phyloP scores from a whole-genome alignment of 139 green algal species.

The Picochlorum costavermella region DNA sequence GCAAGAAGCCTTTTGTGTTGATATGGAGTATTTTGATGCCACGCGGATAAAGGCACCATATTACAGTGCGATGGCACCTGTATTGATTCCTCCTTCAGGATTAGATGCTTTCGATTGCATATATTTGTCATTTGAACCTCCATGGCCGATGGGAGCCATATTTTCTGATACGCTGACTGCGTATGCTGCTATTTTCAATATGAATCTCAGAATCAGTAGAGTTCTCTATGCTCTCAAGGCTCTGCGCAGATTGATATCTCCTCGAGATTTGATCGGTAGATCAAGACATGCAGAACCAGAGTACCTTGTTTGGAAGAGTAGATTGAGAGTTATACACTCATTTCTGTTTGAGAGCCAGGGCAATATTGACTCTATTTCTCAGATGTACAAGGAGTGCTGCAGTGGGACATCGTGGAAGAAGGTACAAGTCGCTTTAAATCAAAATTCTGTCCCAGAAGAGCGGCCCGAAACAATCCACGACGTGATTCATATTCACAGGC shows the following conservation, averaged over 20 bases:
- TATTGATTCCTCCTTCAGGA: neutral
- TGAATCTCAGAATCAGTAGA: neutral
- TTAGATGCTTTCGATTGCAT: constrained; percentile 4
- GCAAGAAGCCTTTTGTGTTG: neutral
- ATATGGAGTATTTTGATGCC: neutral
- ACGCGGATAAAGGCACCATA: neutral
- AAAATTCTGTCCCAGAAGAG: neutral
- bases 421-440: neutral
- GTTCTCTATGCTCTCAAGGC: neutral
- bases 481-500: neutral
- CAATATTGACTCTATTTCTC: too few species aligned
- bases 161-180: neutral
- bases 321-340: too few species aligned
- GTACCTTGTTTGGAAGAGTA: too few species aligned
- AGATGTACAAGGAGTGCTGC: too few species aligned
- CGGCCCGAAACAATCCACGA: neutral
- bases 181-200: constrained; percentile 12
- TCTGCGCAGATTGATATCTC: neutral
- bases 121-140: neutral
- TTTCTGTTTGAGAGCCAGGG: too few species aligned
- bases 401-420: too few species aligned
- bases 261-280: neutral
- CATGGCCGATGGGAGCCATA: constrained; percentile 5
- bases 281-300: too few species aligned
- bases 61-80: neutral